These are phyloP conservation scores for Candida coquimbonensis DNA, from an alignment of 805 yeast species.

Conservation along the genomic window DNA sequence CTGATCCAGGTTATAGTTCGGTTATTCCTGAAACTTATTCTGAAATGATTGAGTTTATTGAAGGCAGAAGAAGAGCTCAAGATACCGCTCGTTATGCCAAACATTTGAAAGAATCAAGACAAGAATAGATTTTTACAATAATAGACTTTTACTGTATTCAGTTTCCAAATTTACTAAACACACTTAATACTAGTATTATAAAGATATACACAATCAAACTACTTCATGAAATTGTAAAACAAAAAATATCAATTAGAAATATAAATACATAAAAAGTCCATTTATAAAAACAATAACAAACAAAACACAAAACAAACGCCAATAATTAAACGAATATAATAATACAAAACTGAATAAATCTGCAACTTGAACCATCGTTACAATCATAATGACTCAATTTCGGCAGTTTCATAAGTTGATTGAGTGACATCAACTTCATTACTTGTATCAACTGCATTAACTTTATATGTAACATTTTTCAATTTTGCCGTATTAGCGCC, in stretches of 20 bases:
- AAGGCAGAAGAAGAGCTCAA: conserved; percentile 83
- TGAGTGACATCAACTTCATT: conserved; percentile 24
- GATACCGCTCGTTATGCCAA: conserved; percentile 68
- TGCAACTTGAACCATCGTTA: background rate
- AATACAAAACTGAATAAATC: background rate
- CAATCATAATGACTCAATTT: conserved; percentile 21
- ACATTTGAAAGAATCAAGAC: conserved; percentile 24
- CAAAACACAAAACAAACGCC: background rate
- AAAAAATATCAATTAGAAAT: background rate
- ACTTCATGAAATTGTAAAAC: too few species aligned
- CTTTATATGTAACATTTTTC: conserved; percentile 28
- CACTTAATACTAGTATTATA: too few species aligned
- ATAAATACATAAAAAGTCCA: background rate
- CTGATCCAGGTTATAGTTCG: conserved; percentile 54
- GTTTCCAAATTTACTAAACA: too few species aligned
- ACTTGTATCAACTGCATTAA: conserved; percentile 27
- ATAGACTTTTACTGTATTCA: background rate
- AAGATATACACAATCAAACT: too few species aligned
- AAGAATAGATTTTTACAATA: background rate
- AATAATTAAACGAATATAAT: background rate
- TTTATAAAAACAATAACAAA: background rate
- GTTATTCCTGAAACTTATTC: conserved; percentile 83
- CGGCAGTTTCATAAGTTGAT: conserved; percentile 22
- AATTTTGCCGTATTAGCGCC: conserved; percentile 25
- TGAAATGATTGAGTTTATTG: conserved; percentile 88